Base-by-base conservation (phyloP, 495 filamentous ascomycete species). In the Aspergillus mulundensis region DNA sequence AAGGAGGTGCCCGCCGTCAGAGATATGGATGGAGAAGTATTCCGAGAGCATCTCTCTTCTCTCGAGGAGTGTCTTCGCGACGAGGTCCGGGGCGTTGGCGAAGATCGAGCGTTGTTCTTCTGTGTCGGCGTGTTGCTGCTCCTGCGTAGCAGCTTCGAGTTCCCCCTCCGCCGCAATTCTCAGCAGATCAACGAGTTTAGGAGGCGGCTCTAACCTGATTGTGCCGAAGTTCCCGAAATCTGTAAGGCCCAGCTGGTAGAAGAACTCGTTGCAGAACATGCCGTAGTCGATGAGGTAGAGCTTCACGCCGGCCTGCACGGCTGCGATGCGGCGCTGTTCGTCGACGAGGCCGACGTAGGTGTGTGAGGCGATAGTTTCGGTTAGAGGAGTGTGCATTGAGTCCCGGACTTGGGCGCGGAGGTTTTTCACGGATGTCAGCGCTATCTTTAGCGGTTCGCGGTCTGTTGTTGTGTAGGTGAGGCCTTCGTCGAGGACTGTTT, bases 281-380 rank as follows among this genome's bases (percentile, higher is more conserved):
- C 91, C 94, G 67, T 97, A 99, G 73, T 99, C 95, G 54, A 99
- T 82, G 16, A 97, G 84, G 69, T 86, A 96, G 44, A 99, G 80
- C 66, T 93, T 95, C 1, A 97, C 88, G 16, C 95, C 94, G 21
- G 87, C 83, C 76, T 99, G 95, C 32, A 99, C 89, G 30, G 94
- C 91, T 38, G 85, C 91, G 20, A 99, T 84, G 20, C 95, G 90
- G 38, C 89, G 85, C 47, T 79, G 81, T 62, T 91, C 88, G 67
- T 97, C 94, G 12, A 97, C 89, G 38, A 97, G 78, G 14, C 95
- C 95, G 59, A 99, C 88, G 66, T 96, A 99, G 0, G 89, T 95
- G 66, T 95, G 95, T 18, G 83, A 86, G 30, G 90, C 87, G 66
- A 96, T 90, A 45, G 90, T 83, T 57, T 96, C 92, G 14, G 90